phyloP scores from a whole-genome alignment of 2,329 filamentous ascomycete genomes.

The Nothomitra cinnamomea region DNA sequence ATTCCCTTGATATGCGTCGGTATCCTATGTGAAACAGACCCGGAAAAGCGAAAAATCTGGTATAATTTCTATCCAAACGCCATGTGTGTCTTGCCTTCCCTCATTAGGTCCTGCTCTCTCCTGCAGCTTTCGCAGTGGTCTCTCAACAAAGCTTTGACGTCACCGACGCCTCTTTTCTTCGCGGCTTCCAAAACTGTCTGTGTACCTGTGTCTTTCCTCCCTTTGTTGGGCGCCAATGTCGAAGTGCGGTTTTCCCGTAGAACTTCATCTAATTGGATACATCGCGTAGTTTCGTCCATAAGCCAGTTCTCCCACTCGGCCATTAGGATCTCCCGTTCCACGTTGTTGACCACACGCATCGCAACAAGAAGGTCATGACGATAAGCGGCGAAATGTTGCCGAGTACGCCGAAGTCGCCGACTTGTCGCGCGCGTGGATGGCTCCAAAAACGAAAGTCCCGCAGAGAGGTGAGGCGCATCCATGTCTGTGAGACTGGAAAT shows the following conservation, averaged over 20 bases:
- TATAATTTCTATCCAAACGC: neutral
- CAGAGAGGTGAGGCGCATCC: conserved; percentile 37
- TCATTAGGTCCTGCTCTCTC: conserved; percentile 19
- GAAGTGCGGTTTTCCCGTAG: conserved; percentile 16
- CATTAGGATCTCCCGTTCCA: conserved; percentile 71
- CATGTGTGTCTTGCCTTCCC: conserved; percentile 14
- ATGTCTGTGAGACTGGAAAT: conserved; percentile 41
- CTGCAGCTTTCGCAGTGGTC: conserved; percentile 46
- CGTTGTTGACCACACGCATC: conserved; percentile 72
- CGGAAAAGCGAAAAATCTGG: no score
- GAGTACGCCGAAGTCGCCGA: conserved; percentile 55
- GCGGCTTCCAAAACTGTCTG: conserved; percentile 17
- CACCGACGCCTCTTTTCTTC: conserved; percentile 18
- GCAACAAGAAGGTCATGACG: conserved; percentile 83
- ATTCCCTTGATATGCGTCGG: no score
- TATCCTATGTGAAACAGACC: no score
- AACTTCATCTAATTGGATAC: conserved; percentile 42
- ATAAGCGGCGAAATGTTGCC: conserved; percentile 68
- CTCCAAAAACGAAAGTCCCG: conserved; percentile 30
- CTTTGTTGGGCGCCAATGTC: neutral
- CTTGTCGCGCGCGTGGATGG: conserved; percentile 34
- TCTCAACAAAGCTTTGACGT: conserved; percentile 38
- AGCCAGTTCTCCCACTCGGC: conserved; percentile 94
- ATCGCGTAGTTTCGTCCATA: conserved; percentile 57
- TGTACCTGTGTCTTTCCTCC: conserved; percentile 11